phyloP scores from a whole-genome alignment of 768 basidiomycete species.

The Boletus tylopilopsis region DNA sequence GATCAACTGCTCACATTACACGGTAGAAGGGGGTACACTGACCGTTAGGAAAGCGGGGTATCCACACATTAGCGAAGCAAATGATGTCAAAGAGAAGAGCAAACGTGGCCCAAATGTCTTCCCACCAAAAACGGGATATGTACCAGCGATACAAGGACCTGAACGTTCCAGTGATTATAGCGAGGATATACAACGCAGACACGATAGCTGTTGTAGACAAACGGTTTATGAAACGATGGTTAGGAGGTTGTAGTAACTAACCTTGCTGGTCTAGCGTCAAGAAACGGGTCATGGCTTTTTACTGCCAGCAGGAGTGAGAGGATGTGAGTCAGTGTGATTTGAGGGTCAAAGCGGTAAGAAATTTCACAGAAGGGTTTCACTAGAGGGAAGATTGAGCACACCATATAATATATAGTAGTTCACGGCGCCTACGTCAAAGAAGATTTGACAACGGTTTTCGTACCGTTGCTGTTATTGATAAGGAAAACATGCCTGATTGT shows the following conservation, averaged over 20 bases:
- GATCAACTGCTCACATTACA: no score
- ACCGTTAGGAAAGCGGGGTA: neutral
- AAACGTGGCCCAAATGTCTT: constrained; percentile 14
- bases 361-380: neutral
- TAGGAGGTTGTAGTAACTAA: neutral
- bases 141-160: constrained; percentile 11
- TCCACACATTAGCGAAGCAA: constrained; percentile 3
- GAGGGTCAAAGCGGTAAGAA: no score
- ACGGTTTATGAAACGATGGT: neutral
- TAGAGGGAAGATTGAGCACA: no score
- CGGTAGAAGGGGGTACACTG: neutral
- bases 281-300: neutral
- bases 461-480: no score
- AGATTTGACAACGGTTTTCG: no score
- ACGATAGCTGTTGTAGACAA: neutral
- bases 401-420: no score
- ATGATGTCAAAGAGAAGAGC: constrained; percentile 14
- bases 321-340: no score
- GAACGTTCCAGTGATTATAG: constrained; percentile 12
- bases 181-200: constrained; percentile 8
- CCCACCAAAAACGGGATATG: constrained; percentile 16
- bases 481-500: no score
- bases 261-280: neutral
- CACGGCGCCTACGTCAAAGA: no score
- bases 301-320: no score